These are phyloP conservation scores for Murraya koenigii DNA, from an alignment of 345 rosid species.

Conservation along the genomic window DNA sequence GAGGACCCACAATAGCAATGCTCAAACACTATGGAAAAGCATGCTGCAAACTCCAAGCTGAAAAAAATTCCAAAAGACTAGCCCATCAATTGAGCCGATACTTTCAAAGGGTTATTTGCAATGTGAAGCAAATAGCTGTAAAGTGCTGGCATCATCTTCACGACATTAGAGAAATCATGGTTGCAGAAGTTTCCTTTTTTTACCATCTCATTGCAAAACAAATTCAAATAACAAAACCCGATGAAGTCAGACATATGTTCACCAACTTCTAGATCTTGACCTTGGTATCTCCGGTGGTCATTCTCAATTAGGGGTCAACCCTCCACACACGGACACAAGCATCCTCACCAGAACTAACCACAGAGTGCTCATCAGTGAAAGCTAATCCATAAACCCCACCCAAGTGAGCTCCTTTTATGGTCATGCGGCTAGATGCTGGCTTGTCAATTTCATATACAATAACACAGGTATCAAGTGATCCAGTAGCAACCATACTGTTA, in stretches of 20 bases:
- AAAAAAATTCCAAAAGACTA: not conserved
- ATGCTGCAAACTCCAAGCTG: not conserved
- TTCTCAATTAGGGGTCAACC: slow-evolving; percentile 32
- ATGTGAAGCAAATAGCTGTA: not conserved
- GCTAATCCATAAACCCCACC: slow-evolving; percentile 91
- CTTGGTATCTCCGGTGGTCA: not conserved
- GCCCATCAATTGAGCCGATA: not conserved
- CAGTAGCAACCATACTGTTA: slow-evolving; percentile 71
- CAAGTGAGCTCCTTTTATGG: slow-evolving; percentile 80
- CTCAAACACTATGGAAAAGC: not conserved
- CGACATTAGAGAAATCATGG: not conserved
- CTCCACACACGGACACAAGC: slow-evolving; percentile 84
- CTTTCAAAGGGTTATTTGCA: not conserved
- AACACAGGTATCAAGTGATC: slow-evolving; percentile 81
- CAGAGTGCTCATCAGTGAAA: slow-evolving; percentile 54
- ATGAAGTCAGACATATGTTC: not conserved
- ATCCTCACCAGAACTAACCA: slow-evolving; percentile 94
- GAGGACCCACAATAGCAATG: not conserved
- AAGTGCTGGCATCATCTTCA: not conserved
- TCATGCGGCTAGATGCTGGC: slow-evolving; percentile 67
- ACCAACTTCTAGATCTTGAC: not conserved
- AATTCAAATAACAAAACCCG: slow-evolving; percentile 12
- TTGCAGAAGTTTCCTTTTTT: not conserved
- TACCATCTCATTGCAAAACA: not conserved
- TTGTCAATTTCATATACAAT: slow-evolving; percentile 73